Base-by-base conservation (phyloP, 352 stramenopile species). In the Pythium sukuiense region DNA sequence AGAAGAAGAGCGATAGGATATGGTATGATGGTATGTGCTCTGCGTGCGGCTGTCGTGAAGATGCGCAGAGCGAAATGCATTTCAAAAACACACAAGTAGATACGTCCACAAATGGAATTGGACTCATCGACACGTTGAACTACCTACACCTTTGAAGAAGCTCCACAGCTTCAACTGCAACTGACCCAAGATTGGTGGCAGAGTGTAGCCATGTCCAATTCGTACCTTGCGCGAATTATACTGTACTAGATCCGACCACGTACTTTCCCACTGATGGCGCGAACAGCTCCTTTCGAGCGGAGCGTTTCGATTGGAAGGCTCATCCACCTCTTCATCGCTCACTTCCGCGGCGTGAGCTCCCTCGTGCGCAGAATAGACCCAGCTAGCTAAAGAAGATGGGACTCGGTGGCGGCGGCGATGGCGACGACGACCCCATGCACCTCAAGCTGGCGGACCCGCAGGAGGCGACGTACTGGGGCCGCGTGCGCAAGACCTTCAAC, bases 401-500 rank as follows among this genome's bases (percentile, higher is more conserved):
- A 8, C 46, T 71, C 41, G 48, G 48, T 63, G 60, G 66, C 33
- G 33, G 72, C 35, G 61, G 55, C 64, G 59, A 46, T 18, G 50
- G 41, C 30, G 37, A 66, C 59, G 26, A 63, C 6, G 75, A 73
- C 67, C 67, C 50, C 43, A 29, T 55, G 45, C 77, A 73, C 64
- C 77, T 83, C 33, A 90, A 94, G 74, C 74, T 91, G 18, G 80
- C 76, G 16, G 86, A 94, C 58, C 82, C 81, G 33, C 80, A 86
- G 43, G 86, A 94, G 39, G 81, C 83, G 37, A 92, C 83, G 70
- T 94, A 94, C 73, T 73, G 72, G 24, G 83, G 83, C 14, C 82
- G 86, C 24, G 83, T 94, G 63, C 74, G 74, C 70, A 94, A 92
- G 80, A 92, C 79, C 48, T 92, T 92, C 70, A 74, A 79, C 70